A percentile compares a stretch with the other conserved stretches of the same genome.
Evolutionary conservation across 495 filamentous ascomycete genomes (phyloP).

Genomic region (Cladorrhinum samala): DNA sequence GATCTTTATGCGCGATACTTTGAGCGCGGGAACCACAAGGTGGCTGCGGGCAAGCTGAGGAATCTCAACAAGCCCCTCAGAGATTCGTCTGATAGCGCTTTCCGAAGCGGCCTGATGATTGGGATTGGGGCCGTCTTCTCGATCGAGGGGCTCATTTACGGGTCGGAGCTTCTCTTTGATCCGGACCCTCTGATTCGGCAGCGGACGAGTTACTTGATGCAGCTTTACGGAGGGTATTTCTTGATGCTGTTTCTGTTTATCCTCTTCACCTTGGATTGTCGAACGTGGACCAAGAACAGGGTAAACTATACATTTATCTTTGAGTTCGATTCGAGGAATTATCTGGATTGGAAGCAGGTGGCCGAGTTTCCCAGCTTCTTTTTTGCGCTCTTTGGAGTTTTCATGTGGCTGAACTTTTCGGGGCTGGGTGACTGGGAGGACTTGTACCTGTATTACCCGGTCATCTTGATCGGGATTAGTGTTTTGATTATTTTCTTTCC

Average conservation of each 20-base stretch:
- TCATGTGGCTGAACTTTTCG: slow-evolving; percentile 83
- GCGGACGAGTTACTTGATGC: slow-evolving; percentile 67
- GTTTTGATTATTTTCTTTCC: slow-evolving; percentile 68
- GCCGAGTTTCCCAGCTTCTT: slow-evolving; percentile 77
- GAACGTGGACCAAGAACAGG: slow-evolving; percentile 71
- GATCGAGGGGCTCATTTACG: slow-evolving; percentile 68
- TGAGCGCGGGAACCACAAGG: slow-evolving; percentile 81
- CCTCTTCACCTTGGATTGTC: slow-evolving; percentile 72
- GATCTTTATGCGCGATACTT: slow-evolving; percentile 92
- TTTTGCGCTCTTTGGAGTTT: slow-evolving; percentile 67
- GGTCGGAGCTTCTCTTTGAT: slow-evolving; percentile 47
- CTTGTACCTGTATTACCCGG: slow-evolving; percentile 82
- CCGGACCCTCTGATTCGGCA: slow-evolving; percentile 39
- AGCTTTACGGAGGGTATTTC: slow-evolving; percentile 86
- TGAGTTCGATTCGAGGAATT: slow-evolving; percentile 82
- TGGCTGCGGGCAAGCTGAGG: slow-evolving; percentile 79
- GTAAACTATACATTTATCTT: slow-evolving; percentile 97
- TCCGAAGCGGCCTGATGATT: slow-evolving; percentile 73
- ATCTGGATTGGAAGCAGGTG: slow-evolving; percentile 83
- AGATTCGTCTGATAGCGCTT: slow-evolving; percentile 67
- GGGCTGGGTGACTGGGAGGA: slow-evolving; percentile 50
- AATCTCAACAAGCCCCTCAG: slow-evolving; percentile 55
- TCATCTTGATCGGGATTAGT: slow-evolving; percentile 67
- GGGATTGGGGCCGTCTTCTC: slow-evolving; percentile 68
- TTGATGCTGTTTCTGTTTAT: slow-evolving; percentile 65